Evolutionary conservation across 257 asterid species (phyloP).

Genomic region (Fraxinus pennsylvanica): DNA sequence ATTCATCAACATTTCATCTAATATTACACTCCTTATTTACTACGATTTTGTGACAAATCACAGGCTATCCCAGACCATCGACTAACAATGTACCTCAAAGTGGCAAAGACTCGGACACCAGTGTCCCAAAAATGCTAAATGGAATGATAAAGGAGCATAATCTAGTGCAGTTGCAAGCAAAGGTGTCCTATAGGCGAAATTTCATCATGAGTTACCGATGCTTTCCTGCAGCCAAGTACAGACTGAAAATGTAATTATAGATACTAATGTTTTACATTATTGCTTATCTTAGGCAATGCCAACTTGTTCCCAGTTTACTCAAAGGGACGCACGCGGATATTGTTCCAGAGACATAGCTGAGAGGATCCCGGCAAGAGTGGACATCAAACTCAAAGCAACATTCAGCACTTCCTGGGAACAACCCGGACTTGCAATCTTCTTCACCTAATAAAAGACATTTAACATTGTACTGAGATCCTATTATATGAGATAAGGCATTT

Average conservation of each 20-base stretch:
- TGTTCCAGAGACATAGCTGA: constrained; percentile 39
- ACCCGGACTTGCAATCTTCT: constrained; percentile 46
- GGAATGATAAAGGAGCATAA: too few relatives aligned
- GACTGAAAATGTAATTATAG: not conserved
- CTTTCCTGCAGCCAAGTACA: too few relatives aligned
- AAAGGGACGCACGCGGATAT: constrained; percentile 41
- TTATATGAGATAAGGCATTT: not conserved
- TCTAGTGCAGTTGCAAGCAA: too few relatives aligned
- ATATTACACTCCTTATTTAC: too few relatives aligned
- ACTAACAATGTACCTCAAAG: too few relatives aligned
- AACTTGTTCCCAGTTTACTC: constrained; percentile 16
- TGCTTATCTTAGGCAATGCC: not conserved
- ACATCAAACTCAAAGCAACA: constrained; percentile 47
- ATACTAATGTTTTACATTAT: not conserved
- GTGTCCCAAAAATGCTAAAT: too few relatives aligned
- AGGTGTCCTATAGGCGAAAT: too few relatives aligned
- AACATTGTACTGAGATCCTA: not conserved
- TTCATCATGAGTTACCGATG: too few relatives aligned
- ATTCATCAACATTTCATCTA: too few relatives aligned
- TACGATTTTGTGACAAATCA: too few relatives aligned
- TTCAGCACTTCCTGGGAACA: constrained; percentile 50
- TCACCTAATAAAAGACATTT: constrained; percentile 37
- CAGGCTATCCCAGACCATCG: too few relatives aligned
- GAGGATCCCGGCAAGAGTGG: constrained; percentile 40
- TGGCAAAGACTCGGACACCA: too few relatives aligned